Conservation (phyloP, 2,329 filamentous ascomycete genomes). For the Trichoderma koningii region DNA sequence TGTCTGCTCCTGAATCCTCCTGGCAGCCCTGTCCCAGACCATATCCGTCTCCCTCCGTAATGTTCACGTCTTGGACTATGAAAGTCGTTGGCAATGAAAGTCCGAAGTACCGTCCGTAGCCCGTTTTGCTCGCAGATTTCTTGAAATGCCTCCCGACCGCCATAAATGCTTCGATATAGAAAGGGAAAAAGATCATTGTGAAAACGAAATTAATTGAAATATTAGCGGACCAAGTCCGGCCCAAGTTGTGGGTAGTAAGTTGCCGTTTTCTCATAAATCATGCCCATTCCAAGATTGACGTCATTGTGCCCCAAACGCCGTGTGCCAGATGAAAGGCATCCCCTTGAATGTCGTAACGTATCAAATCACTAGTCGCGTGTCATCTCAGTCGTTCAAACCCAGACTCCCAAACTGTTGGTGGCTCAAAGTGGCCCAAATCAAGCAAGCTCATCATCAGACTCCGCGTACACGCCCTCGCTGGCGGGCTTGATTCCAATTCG, state of each 20-base stretch:
- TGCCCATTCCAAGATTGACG: neutral
- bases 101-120: neutral
- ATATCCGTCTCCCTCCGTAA: no score
- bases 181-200: neutral
- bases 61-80: no score
- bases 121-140: neutral
- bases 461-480: constrained; percentile 23
- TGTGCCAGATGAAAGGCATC: neutral
- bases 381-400: neutral
- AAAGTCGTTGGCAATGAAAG: neutral
- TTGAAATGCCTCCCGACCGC: neutral
- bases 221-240: neutral
- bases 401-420: neutral
- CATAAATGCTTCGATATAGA: neutral
- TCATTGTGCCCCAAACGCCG: neutral
- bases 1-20: neutral
- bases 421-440: neutral
- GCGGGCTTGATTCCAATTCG: constrained; percentile 45
- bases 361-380: neutral
- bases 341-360: neutral
- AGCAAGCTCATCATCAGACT: constrained; percentile 27
- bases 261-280: neutral
- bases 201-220: neutral
- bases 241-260: no score
- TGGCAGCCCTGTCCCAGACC: neutral